Evolutionary conservation across 768 basidiomycete species (phyloP).

Genomic region (Termitomyces sp.): DNA sequence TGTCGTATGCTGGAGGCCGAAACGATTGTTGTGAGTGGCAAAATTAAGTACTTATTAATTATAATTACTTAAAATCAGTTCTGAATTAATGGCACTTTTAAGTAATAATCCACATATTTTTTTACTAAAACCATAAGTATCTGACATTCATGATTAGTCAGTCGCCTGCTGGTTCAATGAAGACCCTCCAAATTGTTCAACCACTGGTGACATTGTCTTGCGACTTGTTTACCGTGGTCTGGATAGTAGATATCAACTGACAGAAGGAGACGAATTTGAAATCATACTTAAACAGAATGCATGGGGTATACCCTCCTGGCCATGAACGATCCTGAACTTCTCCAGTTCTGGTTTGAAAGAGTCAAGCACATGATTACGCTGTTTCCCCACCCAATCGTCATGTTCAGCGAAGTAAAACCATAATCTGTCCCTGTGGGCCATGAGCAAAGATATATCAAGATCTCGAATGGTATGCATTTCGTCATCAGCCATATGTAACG

Average conservation of each 20-base stretch:
- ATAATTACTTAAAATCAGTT: no score
- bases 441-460: slow-evolving; percentile 42
- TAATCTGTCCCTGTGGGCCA: slow-evolving; percentile 29
- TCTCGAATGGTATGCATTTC: slow-evolving; percentile 61
- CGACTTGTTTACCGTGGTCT: slow-evolving; percentile 51
- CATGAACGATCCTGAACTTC: slow-evolving; percentile 35
- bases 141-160: no score
- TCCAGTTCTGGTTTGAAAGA: slow-evolving; percentile 29
- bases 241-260: slow-evolving; percentile 1
- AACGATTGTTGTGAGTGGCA: neutral
- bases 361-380: slow-evolving; percentile 38
- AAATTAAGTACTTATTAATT: neutral
- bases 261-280: neutral
- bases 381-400: slow-evolving; percentile 67
- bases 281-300: slow-evolving; percentile 68
- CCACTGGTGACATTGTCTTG: slow-evolving; percentile 32
- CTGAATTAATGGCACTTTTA: no score
- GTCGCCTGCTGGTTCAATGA: neutral
- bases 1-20: neutral
- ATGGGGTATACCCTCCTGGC: slow-evolving; percentile 49
- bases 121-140: no score
- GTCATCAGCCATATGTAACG: slow-evolving; percentile 56
- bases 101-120: no score
- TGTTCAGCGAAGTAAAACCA: slow-evolving; percentile 54
- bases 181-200: neutral